Conservation (phyloP, 495 filamentous ascomycete species). For the Acidiella bohemica region DNA sequence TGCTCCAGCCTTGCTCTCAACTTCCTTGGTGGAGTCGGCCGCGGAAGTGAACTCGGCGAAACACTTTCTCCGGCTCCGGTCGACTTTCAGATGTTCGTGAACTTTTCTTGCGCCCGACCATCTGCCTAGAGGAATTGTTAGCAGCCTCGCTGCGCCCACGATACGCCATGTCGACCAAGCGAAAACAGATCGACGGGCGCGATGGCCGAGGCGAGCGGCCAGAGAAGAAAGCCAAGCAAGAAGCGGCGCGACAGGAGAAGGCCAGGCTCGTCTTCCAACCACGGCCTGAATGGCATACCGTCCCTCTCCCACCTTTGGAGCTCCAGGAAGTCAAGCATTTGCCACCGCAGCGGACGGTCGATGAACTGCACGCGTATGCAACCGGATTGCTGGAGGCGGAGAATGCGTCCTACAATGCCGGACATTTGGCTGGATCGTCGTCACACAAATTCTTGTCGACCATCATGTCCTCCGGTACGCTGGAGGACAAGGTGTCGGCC, state of each 20-base stretch:
- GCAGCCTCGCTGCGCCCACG: no score
- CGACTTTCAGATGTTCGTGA: no score
- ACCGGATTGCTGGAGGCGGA: constrained; percentile 62
- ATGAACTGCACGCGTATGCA: constrained; percentile 63
- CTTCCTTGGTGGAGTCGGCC: no score
- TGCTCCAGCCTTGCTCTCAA: no score
- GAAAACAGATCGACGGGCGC: no score
- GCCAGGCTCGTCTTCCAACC: constrained; percentile 43
- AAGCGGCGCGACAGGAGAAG: background rate
- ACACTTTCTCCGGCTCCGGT: no score
- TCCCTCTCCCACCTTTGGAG: constrained; percentile 37
- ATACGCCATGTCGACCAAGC: no score
- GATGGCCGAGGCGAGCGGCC: background rate
- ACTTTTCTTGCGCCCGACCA: no score
- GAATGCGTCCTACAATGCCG: constrained; percentile 44
- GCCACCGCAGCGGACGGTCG: constrained; percentile 45
- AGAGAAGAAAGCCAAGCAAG: constrained; percentile 12
- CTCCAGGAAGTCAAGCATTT: constrained; percentile 32
- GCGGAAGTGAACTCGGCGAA: no score
- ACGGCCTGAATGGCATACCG: constrained; percentile 74
- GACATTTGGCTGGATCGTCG: constrained; percentile 48
- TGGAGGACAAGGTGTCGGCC: constrained; percentile 93
- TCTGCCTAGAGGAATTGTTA: no score
- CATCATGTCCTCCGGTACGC: constrained; percentile 90
- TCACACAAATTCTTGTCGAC: constrained; percentile 88